Conservation (phyloP, 1,139 yeast species). For the Candida sp. region DNA sequence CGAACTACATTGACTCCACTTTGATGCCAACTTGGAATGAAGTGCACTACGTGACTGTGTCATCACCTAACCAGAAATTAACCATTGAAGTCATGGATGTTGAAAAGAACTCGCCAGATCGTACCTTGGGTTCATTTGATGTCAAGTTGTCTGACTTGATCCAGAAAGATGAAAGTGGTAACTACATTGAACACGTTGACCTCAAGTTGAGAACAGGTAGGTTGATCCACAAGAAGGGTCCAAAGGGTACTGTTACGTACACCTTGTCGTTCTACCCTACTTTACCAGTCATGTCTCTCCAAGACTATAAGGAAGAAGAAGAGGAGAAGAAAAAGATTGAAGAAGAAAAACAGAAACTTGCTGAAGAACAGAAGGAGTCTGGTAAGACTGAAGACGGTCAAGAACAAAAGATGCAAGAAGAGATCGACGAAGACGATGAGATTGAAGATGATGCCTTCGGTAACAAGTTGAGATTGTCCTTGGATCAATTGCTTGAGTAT, state of each 20-base stretch:
- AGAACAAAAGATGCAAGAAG: slow-evolving; percentile 26
- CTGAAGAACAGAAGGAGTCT: slow-evolving; percentile 26
- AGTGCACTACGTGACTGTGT: slow-evolving; percentile 76
- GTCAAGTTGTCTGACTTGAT: slow-evolving; percentile 70
- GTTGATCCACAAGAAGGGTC: slow-evolving; percentile 72
- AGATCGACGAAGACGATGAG: slow-evolving; percentile 38
- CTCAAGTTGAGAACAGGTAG: slow-evolving; percentile 60
- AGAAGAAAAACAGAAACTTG: slow-evolving; percentile 33
- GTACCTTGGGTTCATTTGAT: slow-evolving; percentile 87
- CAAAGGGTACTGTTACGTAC: slow-evolving; percentile 81
- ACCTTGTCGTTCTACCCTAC: slow-evolving; percentile 83
- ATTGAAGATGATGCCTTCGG: slow-evolving; percentile 40
- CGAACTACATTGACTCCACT: slow-evolving; percentile 69
- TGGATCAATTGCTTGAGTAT: slow-evolving; percentile 65
- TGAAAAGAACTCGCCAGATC: slow-evolving; percentile 75
- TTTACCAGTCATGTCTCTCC: slow-evolving; percentile 75
- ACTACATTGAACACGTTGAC: slow-evolving; percentile 64
- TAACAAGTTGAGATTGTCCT: slow-evolving; percentile 57
- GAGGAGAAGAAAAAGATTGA: slow-evolving; percentile 35
- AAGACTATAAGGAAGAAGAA: slow-evolving; percentile 64
- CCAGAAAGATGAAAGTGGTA: slow-evolving; percentile 67
- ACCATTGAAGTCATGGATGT: slow-evolving; percentile 94
- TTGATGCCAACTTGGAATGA: slow-evolving; percentile 89
- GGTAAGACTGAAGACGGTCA: slow-evolving; percentile 16
- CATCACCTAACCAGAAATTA: slow-evolving; percentile 83